Base-by-base conservation (phyloP, 2,329 filamentous ascomycete genomes). In the Aspergillus ochraceus region DNA sequence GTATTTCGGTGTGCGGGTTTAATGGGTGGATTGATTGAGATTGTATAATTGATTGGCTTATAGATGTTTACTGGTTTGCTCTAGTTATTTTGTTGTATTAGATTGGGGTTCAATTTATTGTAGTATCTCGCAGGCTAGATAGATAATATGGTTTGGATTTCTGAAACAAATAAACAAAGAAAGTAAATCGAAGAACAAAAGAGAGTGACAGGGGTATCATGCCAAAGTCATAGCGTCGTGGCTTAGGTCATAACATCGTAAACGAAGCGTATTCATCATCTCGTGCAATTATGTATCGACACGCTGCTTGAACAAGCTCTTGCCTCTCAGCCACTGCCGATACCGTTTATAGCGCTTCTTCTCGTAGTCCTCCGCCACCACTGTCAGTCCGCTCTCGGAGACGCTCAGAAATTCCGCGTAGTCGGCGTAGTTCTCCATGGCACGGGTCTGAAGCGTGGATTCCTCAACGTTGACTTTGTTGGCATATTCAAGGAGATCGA, bases 281-380 rank as follows among this genome's bases (percentile, higher is more conserved):
- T 12, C 45, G 59, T 14, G 24, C 26, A 29, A 60, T 71, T 64
- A 78, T 14, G 70, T 49, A 70, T 83, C 81, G 64, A 83, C 81
- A 50, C 88, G 86, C 81, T 97, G 93, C 78, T 98, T 98, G 76
- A 98, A 98, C 70, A 98, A 84, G 69, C 92, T 97, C 80, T 97
- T 98, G 19, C 94, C 94, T 63, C 88, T 85, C 71, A 99, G 81
- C 94, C 95, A 99, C 77, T 97, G 96, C 70, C 89, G 82, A 77
- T 99, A 99, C 10, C 93, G 91, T 78, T 97, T 98, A 76, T 99
- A 99, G 67, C 95, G 83, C 83, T 98, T 97, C 84, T 96, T 98
- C 46, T 85, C 84, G 50, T 88, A 84, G 74, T 98, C 95, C 70
- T 96, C 93, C 49, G 93, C 89, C 1, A 88, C 88, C 14, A 98